Base-by-base conservation (phyloP, 2,329 filamentous ascomycete species). In the Periconia sp. region DNA sequence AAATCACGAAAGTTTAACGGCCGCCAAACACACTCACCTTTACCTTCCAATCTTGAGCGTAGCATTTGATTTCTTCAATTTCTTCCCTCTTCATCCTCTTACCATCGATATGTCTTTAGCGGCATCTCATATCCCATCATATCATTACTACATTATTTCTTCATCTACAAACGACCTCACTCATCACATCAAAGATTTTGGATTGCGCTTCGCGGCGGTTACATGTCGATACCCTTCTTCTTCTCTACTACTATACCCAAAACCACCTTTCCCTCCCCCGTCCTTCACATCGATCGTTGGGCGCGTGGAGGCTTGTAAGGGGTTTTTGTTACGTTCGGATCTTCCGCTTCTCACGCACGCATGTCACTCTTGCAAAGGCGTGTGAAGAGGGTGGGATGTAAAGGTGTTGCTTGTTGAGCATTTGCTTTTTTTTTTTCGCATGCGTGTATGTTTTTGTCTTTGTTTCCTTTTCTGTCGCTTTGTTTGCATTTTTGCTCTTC, bases 171-270 rank as follows among this genome's bases (percentile, higher is more conserved):
- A 27, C 23, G 8, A 27, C 3, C 23, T 8, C 53, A 41, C 42
- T 52, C 55, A 33, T 53, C 50, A 48, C 10, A 47, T 54, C 37
- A 51, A 63, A 62, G 61, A 60, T 49, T 54, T 54, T 52, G 48
- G 54, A 56, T 31, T 50, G 57, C 63, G 65, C 68, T 68, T 68
- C 65, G 57, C 65, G 58, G 68, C 64, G 64, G 66, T 53, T n/a
- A 31, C 65, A 58, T 65, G 62, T 69, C 62, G 66, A 71, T 71
- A 71, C 68, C 68, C 65, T 65, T 64, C 33, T 37, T 37, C 33
- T 37, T 37, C 33, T 37, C 33, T 37, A 27, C 23, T 27, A n/a
- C 8, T 27, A 27, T 27, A 27, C 23, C 23, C 23, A 27, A 8
- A 27, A 3, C 23, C 3, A 27, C 8, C 8, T 27, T 27, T 8